Base-by-base conservation (phyloP, 164 flowering plant species). In the Nymphaea thermarum region DNA sequence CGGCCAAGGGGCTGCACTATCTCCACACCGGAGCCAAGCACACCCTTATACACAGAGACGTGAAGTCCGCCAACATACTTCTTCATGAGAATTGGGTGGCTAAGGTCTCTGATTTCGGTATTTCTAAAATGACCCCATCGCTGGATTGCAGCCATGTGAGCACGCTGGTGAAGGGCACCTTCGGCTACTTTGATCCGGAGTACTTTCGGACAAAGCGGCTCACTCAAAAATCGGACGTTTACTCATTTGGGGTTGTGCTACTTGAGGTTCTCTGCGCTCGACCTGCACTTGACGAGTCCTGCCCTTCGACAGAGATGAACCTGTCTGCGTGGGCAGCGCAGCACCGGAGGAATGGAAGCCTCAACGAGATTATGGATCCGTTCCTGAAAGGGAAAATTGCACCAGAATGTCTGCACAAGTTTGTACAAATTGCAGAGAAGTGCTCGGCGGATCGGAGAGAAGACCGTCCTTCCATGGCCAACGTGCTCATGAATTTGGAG, bases 261-360 rank as follows among this genome's bases (percentile, higher is more conserved):
- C 88, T 90, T 59, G 96, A 90, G 74, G 75, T 85, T 66, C 16
- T 90, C 43, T 88, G 94, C 67, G 96, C 91, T 45, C 84, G 96
- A 7, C 93, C 93, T 25, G 96, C 36, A 25, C 36, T 25, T 25
- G 36, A 25, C 1, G 36, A 25, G 36, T 25, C 36, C 1, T 25
- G 36, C 36, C 36, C 36, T 25, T 25, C 36, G 36, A 25, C 36
- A 25, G 36, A 25, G 36, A 25, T 25, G 36, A 25, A 25, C 36
- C 36, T 25, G 36, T 0, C 36, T 25, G 36, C 36, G 36, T 25
- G 36, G 36, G 36, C 36, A 25, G 36, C 36, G 36, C 36, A 25
- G 36, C 36, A 25, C 36, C 36, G 36, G 36, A 25, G 36, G 36
- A 25, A 25, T 25, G 36, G 36, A 25, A 25, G 36, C 36, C 36